phyloP scores from a whole-genome alignment of 2,329 filamentous ascomycete genomes.

The Aspergillus felis region DNA sequence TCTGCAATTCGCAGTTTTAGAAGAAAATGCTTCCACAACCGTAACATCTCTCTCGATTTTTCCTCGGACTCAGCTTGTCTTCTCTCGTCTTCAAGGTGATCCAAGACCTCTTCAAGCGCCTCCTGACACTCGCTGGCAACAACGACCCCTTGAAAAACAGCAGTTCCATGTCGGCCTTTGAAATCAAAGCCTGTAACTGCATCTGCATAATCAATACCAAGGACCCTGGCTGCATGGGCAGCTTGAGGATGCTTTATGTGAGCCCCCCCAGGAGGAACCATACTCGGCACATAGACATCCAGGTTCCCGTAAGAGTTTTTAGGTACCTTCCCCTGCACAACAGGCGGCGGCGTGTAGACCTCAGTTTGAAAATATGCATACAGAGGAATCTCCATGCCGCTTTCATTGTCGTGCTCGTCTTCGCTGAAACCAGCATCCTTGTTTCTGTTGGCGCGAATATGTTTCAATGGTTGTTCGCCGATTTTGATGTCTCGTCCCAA shows the following conservation, averaged over 20 bases:
- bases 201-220: slow-evolving; percentile 82
- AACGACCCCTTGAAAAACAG: slow-evolving; percentile 73
- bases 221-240: slow-evolving; percentile 65
- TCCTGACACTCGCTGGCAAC: slow-evolving; percentile 69
- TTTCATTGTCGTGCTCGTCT: slow-evolving; percentile 40
- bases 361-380: slow-evolving; percentile 63
- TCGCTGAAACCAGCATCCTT: slow-evolving; percentile 22
- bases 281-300: slow-evolving; percentile 60
- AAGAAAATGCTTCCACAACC: slow-evolving; percentile 58
- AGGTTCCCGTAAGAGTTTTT: slow-evolving; percentile 61
- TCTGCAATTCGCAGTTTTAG: slow-evolving; percentile 66
- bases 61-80: slow-evolving; percentile 59
- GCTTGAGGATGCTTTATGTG: slow-evolving; percentile 59
- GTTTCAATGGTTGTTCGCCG: slow-evolving; percentile 78
- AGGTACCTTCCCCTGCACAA: slow-evolving; percentile 67
- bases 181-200: slow-evolving; percentile 90
- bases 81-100: slow-evolving; percentile 63
- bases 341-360: slow-evolving; percentile 69
- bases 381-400: slow-evolving; percentile 53
- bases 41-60: slow-evolving; percentile 48
- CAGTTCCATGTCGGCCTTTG: slow-evolving; percentile 78
- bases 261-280: slow-evolving; percentile 58
- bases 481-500: slow-evolving; percentile 74
- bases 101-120: slow-evolving; percentile 66
- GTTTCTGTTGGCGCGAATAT: slow-evolving; percentile 51